These are phyloP conservation scores for Penicillium ucsense DNA, from an alignment of 495 filamentous ascomycete species.

Conservation along the genomic window DNA sequence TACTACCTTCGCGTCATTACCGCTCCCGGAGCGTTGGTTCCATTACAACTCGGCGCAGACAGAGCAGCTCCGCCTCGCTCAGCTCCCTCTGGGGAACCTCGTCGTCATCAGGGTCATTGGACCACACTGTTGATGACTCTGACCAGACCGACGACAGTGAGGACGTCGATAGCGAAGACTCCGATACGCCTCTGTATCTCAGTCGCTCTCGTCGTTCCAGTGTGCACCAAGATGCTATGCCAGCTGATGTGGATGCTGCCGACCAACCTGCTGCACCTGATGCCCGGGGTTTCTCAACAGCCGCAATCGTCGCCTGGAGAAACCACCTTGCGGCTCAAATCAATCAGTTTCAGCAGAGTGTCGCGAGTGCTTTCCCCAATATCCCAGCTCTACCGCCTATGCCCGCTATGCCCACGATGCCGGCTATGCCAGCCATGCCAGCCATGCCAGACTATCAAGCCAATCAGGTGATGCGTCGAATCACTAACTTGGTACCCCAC, in stretches of 20 bases:
- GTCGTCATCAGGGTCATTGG: conserved; percentile 31
- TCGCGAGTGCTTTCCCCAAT: conserved; percentile 59
- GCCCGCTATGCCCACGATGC: conserved; percentile 45
- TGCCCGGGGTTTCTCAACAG: conserved; percentile 38
- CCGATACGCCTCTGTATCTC: conserved; percentile 32
- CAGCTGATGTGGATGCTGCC: conserved; percentile 9
- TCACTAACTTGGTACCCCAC: conserved; percentile 64
- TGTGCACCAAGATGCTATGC: conserved; percentile 28
- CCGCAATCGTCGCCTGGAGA: conserved; percentile 60
- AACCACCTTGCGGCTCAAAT: conserved; percentile 70
- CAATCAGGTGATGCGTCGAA: conserved; percentile 60
- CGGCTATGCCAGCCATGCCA: conserved; percentile 32
- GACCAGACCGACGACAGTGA: conserved; percentile 27
- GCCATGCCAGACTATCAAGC: conserved; percentile 63
- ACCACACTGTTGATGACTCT: conserved; percentile 37
- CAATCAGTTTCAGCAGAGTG: conserved; percentile 67
- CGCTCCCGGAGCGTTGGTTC: conserved; percentile 51
- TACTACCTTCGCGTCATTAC: conserved; percentile 43
- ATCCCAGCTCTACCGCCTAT: conserved; percentile 51
- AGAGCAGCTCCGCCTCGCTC: conserved; percentile 57
- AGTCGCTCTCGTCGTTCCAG: conserved; percentile 36
- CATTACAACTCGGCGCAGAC: conserved; percentile 46
- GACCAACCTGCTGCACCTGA: conserved; percentile 22
- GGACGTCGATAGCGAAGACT: conserved; percentile 29
- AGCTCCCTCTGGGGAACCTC: conserved; percentile 52